Evolutionary conservation across 148 eudicot species (phyloP), one percentile per base, ranked within the genome.

Genomic region (Heliamphora exappendiculata): DNA sequence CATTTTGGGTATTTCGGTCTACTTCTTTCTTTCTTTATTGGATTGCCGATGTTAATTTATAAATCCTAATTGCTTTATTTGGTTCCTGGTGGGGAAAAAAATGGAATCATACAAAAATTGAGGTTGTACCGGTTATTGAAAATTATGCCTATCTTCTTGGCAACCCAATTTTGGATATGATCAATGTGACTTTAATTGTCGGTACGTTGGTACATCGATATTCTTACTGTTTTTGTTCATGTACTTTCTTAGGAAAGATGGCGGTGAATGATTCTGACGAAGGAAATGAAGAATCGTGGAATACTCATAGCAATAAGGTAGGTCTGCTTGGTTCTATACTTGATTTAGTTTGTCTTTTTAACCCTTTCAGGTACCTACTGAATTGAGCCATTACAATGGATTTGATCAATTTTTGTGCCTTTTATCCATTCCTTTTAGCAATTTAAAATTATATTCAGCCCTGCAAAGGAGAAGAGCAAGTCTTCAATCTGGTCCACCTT

Each of bases 301-400:
- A 81, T 24, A 53, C 67, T 36, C 26, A 33, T 65, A 31, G 62
- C 67, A 44, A 78, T 24, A 36, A 76, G 87, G 87, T 81, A 54
- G 36, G 55, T 31, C 29, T 45, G 26, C 75, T 34, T 70, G n/a
- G 1, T 41, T 70, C 3, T 11, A 16, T 11, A 47, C 1, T 70
- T 10, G 29, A 31, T 62, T 16, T 62, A 1, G 39, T 10, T 62
- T 37, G 14, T 17, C 36, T 39, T 62, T 62, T 62, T 5, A 13
- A 6, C 67, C 41, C 39, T 6, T 33, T 62, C 22, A 17, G 16
- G 14, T 29, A 0, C 39, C 67, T 14, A 29, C 3, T 33, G 67
- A 62, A 62, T 62, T 17, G 67, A 62, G 67, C 67, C 33, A n/a
- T 31, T 17, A 39, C 41, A 62, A 62, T 33, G 41, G 33, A 11